Conservation (phyloP, 202 grass and related monocot species). For the Hordeum pubiflorum region DNA sequence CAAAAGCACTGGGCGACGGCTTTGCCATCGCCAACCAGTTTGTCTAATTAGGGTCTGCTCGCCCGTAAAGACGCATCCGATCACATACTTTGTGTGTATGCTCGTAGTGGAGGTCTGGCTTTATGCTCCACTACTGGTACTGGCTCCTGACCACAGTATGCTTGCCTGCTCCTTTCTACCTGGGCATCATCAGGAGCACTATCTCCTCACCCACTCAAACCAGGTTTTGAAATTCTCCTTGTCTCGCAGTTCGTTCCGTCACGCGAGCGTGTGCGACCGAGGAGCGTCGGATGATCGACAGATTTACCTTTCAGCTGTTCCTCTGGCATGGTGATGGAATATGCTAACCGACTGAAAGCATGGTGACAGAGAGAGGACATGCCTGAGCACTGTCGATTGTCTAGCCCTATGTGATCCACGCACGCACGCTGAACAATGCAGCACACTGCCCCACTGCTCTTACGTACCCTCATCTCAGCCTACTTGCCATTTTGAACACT, state of each 20-base stretch:
- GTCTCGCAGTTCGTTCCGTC: not conserved
- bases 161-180: conserved; percentile 25
- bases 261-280: not conserved
- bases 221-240: not conserved
- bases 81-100: not conserved
- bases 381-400: not conserved
- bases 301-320: conserved; percentile 15
- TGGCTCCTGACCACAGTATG: not conserved
- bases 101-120: conserved; percentile 28
- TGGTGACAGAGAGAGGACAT: not conserved
- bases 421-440: not conserved
- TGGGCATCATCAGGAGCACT: conserved; percentile 1
- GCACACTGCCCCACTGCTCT: not conserved
- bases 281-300: not conserved
- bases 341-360: conserved; percentile 16
- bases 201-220: not conserved
- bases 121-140: conserved; percentile 39
- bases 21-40: conserved; percentile 17
- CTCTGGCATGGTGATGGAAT: conserved; percentile 11
- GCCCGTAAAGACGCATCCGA: conserved; percentile 20
- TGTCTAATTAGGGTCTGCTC: conserved; percentile 17
- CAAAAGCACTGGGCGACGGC: not conserved
- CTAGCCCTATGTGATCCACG: not conserved
- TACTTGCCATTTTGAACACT: not conserved
- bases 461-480: not conserved